These are phyloP conservation scores for Rhododendron williamsianum DNA, from an alignment of 148 eudicot genomes.

Conservation along the genomic window DNA sequence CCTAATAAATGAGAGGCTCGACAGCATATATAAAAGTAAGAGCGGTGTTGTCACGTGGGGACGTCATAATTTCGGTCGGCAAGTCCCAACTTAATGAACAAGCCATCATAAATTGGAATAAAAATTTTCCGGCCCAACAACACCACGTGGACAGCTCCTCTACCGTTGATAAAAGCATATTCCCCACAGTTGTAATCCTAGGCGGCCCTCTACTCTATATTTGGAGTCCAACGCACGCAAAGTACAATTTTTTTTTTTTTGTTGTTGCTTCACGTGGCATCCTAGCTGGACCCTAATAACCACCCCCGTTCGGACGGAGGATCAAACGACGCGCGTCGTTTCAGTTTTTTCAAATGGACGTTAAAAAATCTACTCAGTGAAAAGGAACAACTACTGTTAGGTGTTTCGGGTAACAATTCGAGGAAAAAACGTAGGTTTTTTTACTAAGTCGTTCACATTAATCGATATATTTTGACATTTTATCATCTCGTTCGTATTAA, in stretches of 20 bases:
- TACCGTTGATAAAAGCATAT: background rate
- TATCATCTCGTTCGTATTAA: too few species aligned
- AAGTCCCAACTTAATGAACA: constrained; percentile 9
- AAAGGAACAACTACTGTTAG: too few species aligned
- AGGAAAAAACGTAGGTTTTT: too few species aligned
- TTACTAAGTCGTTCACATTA: too few species aligned
- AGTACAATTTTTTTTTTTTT: background rate
- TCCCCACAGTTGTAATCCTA: background rate
- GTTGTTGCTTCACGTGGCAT: background rate
- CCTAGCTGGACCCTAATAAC: background rate
- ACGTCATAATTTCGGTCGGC: constrained; percentile 25
- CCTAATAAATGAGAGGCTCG: background rate
- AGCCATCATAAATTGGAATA: background rate
- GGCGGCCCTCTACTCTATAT: background rate
- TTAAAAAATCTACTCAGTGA: too few species aligned
- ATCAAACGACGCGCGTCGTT: too few species aligned
- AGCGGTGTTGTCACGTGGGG: constrained; percentile 24
- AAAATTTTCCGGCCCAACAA: background rate
- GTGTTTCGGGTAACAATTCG: too few species aligned
- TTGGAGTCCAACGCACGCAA: background rate
- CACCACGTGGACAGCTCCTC: background rate
- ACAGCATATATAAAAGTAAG: constrained; percentile 4
- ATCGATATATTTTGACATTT: too few species aligned
- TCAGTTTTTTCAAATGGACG: too few species aligned
- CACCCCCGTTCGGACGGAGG: background rate